A percentile compares a stretch with the other conserved stretches of the same genome.
Conservation (phyloP, 768 basidiomycete species). For the Tremella yokohamensis region DNA sequence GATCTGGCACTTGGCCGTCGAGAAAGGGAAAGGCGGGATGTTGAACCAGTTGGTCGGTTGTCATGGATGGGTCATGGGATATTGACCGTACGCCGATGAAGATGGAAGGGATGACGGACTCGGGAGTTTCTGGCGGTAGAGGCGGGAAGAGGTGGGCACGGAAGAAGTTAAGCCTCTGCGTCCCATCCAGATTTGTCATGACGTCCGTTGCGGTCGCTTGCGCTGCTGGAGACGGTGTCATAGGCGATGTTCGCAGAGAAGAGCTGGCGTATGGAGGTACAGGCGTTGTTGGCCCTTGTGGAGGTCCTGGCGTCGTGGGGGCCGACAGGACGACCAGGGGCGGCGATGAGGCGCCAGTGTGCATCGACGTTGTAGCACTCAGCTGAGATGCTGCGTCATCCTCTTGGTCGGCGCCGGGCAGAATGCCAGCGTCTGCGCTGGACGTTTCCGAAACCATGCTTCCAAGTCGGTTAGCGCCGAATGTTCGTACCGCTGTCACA, state of each 20-base stretch:
- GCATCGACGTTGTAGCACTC: not conserved
- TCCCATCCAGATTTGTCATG: constrained; percentile 22
- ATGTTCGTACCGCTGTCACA: constrained; percentile 27
- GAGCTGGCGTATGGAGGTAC: constrained; percentile 11
- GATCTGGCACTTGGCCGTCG: constrained; percentile 19
- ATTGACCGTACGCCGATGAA: constrained; percentile 38
- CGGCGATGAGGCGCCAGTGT: not conserved
- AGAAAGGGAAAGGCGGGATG: constrained; percentile 33
- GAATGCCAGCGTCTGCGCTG: not conserved
- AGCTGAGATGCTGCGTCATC: constrained; percentile 1
- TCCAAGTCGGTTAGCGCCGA: constrained; percentile 19
- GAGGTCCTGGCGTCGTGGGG: constrained; percentile 15
- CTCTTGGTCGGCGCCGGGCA: not conserved
- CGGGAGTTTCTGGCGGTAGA: constrained; percentile 11
- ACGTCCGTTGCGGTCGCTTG: constrained; percentile 14
- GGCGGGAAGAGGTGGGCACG: constrained; percentile 41
- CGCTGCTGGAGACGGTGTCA: not conserved
- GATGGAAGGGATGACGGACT: constrained; percentile 36
- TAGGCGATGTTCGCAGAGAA: not conserved
- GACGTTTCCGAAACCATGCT: not conserved
- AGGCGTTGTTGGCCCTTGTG: constrained; percentile 23
- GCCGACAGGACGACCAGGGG: constrained; percentile 6
- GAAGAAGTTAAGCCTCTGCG: constrained; percentile 41
- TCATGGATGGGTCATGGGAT: constrained; percentile 25
- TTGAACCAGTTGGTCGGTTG: constrained; percentile 27